phyloP scores from a whole-genome alignment of 2,329 filamentous ascomycete genomes.

The Botrytis paeoniae region DNA sequence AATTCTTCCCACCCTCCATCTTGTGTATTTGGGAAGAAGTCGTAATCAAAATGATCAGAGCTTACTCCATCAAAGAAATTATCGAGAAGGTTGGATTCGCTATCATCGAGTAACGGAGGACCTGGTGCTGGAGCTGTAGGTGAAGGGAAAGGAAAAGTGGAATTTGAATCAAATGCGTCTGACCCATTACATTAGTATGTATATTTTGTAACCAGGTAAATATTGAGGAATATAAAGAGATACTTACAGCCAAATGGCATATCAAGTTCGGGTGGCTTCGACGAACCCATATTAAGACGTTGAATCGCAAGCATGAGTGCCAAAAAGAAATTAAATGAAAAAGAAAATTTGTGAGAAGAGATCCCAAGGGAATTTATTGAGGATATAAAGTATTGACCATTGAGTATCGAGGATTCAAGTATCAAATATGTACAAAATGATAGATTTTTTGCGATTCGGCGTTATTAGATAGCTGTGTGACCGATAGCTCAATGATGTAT shows the following conservation, averaged over 20 bases:
- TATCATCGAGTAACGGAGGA: conserved; percentile 62
- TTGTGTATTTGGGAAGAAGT: conserved; percentile 44
- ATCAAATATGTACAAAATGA: neutral
- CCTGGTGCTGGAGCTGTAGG: conserved; percentile 63
- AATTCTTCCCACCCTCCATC: conserved; percentile 56
- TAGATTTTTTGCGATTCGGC: neutral
- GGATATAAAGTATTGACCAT: neutral
- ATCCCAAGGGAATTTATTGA: neutral
- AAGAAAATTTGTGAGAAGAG: neutral
- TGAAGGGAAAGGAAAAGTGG: conserved; percentile 47
- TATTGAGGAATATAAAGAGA: neutral
- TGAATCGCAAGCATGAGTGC: conserved; percentile 54
- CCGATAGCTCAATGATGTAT: neutral
- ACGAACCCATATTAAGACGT: conserved; percentile 57
- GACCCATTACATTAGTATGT: conserved; percentile 3
- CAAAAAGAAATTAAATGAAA: neutral
- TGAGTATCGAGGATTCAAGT: neutral
- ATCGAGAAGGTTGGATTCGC: conserved; percentile 56
- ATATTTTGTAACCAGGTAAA: neutral
- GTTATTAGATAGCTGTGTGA: conserved; percentile 4
- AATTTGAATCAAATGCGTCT: conserved; percentile 47
- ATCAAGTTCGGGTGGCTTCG: conserved; percentile 53
- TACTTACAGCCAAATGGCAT: conserved; percentile 67
- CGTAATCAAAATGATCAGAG: conserved; percentile 49
- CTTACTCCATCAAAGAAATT: conserved; percentile 56